Evolutionary conservation across 306 rosid species (phyloP), one percentile per base, ranked within the genome.

Genomic region (Dryas drummondii): DNA sequence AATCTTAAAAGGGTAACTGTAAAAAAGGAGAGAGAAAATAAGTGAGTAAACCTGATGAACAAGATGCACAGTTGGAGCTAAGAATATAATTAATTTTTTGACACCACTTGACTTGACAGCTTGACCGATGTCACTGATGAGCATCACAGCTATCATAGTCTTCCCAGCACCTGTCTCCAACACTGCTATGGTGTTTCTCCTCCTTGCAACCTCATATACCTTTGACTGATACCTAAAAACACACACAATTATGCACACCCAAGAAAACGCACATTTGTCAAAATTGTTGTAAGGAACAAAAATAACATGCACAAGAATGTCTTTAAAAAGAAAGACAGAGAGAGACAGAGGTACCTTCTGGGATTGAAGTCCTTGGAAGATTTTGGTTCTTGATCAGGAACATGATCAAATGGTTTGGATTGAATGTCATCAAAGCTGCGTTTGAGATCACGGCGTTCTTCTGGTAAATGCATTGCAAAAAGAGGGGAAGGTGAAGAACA

Each of bases 11-110:
- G 2, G 22, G 14, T 9, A n/a, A 61, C 7, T 2, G 56, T 51
- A 41, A 22, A 44, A 64, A 72, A 4, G 57, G 17, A 13, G 16
- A 55, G 14, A 17, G 37, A 5, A 16, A 55, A 55, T 12, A 7
- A 52, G 12, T 27, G 52, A 54, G 12, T 27, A 63, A 54, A 79
- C 98, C 93, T 91, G 98, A 70, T 86, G 85, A 74, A 94, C 94
- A 66, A 91, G 93, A 85, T 90, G 94, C 74, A 94, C 96, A 1
- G 97, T 91, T 10, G 98, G 97, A 81, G 96, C 96, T 78, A 94
- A 83, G 86, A 94, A 91, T 51, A 94, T 32, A 59, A 90, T 84
- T 61, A 76, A 68, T 71, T 83, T 88, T 32, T 79, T 84, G 7
- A 26, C 32, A 16, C 78, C 86, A 72, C 78, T 66, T 6, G 87